A percentile compares a stretch with the other conserved stretches of the same genome.
Conservation (phyloP, 306 rosid genomes). For the Lathyrus tuberosus region DNA sequence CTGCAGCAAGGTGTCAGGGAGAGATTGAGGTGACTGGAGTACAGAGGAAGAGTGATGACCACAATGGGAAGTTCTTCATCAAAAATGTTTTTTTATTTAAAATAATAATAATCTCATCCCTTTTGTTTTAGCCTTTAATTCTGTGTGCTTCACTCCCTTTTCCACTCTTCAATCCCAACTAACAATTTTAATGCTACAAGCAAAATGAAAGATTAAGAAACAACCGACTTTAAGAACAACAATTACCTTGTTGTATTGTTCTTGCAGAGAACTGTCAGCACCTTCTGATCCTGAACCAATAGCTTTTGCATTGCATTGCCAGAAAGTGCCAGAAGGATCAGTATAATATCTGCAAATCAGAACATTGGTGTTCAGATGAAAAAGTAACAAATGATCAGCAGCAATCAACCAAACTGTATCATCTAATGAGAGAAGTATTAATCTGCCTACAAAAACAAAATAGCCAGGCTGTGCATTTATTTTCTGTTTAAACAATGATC, state of each 20-base stretch:
- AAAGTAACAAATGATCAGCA: slow-evolving; percentile 2
- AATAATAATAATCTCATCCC: too few species aligned
- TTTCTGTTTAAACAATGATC: slow-evolving; percentile 28
- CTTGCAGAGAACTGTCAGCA: slow-evolving; percentile 98
- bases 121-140: too few species aligned
- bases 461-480: background rate
- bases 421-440: background rate
- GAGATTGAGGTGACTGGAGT: too few species aligned
- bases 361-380: slow-evolving; percentile 27
- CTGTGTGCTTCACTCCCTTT: background rate
- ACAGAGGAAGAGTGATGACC: too few species aligned
- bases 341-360: slow-evolving; percentile 75
- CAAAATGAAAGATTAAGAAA: background rate
- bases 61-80: too few species aligned
- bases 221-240: background rate
- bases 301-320: slow-evolving; percentile 99
- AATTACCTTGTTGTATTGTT: slow-evolving; percentile 89
- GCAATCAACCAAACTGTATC: slow-evolving; percentile 7
- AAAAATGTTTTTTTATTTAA: too few species aligned
- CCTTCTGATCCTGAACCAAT: slow-evolving; percentile 99
- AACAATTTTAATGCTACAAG: slow-evolving; percentile 26
- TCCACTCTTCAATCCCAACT: slow-evolving; percentile 1
- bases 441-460: slow-evolving; percentile 1
- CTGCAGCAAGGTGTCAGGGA: too few species aligned
- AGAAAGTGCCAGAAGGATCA: slow-evolving; percentile 98